Percentiles rank a stretch among this genome's conserved stretches.
phyloP scores from a whole-genome alignment of 164 flowering plant genomes.

The Vitis riparia region DNA sequence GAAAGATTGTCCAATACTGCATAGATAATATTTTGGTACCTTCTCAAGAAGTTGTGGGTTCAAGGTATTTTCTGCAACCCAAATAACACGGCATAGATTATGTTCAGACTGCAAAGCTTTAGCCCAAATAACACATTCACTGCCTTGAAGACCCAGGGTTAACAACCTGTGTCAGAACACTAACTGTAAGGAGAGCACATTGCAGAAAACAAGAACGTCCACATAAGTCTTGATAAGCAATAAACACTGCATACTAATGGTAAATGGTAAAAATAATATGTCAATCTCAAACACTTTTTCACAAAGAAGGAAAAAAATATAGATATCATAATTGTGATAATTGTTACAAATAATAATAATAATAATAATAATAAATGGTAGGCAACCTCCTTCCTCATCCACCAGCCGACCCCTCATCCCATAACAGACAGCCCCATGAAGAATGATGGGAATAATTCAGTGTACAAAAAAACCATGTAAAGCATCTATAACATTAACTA shows the following conservation, averaged over 20 bases:
- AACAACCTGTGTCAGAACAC: conserved; percentile 58
- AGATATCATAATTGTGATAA: not conserved
- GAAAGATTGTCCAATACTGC: no score
- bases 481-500: no score
- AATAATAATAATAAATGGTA: no score
- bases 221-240: not conserved
- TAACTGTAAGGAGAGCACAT: conserved; percentile 5
- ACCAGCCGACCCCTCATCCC: not conserved
- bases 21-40: conserved; percentile 34
- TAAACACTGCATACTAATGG: not conserved
- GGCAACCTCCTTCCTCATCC: no score
- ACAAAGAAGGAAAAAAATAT: not conserved
- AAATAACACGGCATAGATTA: conserved; percentile 61
- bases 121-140: conserved; percentile 56
- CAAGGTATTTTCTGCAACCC: conserved; percentile 84
- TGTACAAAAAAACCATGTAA: no score
- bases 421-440: not conserved
- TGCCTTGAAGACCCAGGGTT: conserved; percentile 69
- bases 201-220: not conserved
- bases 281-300: no score
- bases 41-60: conserved; percentile 73
- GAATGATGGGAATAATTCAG: no score
- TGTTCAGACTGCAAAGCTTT: conserved; percentile 57
- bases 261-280: no score
- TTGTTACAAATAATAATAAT: no score